Conservation (phyloP, 2,329 filamentous ascomycete species). For the Fusarium annulatum region DNA sequence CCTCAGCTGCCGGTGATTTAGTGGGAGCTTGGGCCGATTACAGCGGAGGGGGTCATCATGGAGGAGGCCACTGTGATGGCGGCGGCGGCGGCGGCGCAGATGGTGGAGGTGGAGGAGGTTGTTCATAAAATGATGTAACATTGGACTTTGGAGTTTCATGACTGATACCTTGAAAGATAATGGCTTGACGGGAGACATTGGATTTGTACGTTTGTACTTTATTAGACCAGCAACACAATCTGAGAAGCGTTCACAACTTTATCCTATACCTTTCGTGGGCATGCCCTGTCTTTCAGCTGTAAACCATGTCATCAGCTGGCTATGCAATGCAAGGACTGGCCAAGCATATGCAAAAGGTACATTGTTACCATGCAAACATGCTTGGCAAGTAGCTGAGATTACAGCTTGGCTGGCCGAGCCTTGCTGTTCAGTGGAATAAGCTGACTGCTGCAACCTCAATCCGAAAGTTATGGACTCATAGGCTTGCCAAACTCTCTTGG, state of each 20-base stretch:
- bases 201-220: not conserved
- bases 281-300: too few species aligned
- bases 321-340: not conserved
- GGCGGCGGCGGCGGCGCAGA: not conserved
- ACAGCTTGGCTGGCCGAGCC: not conserved
- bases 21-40: not conserved
- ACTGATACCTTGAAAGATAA: not conserved
- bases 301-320: not conserved
- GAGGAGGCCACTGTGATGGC: not conserved
- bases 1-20: not conserved
- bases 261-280: too few species aligned
- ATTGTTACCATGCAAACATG: not conserved
- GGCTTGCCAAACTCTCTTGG: not conserved
- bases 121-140: not conserved
- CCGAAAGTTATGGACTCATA: not conserved
- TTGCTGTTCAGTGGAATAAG: not conserved
- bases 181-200: not conserved
- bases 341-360: not conserved
- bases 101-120: not conserved
- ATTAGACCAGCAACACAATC: not conserved
- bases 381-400: not conserved
- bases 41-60: not conserved
- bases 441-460: not conserved
- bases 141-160: not conserved
- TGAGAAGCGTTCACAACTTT: not conserved